phyloP scores from a whole-genome alignment of 163 green algal genomes.

The Chloromonas sp. region DNA sequence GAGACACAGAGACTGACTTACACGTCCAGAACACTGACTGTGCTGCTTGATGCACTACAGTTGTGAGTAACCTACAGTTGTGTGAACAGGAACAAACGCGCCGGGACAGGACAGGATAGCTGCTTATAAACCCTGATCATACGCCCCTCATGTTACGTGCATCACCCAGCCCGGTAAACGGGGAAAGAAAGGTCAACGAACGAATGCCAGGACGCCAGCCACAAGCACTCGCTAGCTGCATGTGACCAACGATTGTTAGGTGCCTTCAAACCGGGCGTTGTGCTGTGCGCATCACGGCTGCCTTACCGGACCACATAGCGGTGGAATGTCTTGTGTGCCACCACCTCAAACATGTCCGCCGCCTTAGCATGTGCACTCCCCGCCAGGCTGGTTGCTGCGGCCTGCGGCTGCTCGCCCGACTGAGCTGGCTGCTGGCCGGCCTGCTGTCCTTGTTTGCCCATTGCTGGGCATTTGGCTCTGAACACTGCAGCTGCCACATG shows the following conservation, averaged over 20 bases:
- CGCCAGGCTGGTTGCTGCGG: not conserved
- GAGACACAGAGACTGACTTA: no score
- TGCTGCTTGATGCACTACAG: no score
- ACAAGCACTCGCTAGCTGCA: no score
- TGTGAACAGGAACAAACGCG: no score
- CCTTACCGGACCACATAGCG: slow-evolving; percentile 74
- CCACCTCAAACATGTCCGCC: slow-evolving; percentile 41
- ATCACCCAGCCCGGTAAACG: not conserved
- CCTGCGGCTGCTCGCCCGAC: not conserved
- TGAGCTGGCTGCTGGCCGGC: slow-evolving; percentile 6
- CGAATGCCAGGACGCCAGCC: no score
- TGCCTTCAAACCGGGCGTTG: no score
- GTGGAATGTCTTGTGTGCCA: slow-evolving; percentile 82
- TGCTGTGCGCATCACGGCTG: not conserved
- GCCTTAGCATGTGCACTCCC: not conserved
- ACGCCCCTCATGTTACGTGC: not conserved
- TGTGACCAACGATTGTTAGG: no score
- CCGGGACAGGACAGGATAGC: no score
- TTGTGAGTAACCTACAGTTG: no score
- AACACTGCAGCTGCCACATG: slow-evolving; percentile 84
- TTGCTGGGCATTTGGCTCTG: slow-evolving; percentile 14
- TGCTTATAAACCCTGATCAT: no score
- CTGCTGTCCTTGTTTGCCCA: slow-evolving; percentile 8
- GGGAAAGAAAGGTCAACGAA: no score
- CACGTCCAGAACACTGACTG: no score